These are phyloP conservation scores for Xylaria intraflava DNA, from an alignment of 495 filamentous ascomycete genomes.

Conservation along the genomic window DNA sequence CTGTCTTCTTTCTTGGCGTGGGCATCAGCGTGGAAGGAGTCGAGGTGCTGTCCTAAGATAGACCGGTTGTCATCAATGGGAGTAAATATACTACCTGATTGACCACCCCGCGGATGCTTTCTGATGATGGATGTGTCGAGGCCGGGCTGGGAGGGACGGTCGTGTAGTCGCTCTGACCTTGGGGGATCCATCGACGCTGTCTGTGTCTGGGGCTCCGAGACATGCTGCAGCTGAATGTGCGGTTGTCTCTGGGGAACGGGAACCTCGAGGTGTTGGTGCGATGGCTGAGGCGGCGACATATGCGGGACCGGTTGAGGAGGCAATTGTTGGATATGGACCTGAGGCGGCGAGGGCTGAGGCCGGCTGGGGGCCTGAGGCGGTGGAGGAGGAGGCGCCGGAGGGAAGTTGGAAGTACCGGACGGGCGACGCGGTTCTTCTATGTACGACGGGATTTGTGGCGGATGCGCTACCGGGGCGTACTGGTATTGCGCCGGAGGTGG, in stretches of 20 bases:
- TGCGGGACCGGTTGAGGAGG: conserved; percentile 49
- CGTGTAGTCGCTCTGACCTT: conserved; percentile 37
- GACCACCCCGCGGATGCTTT: conserved; percentile 66
- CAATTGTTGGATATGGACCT: conserved; percentile 37
- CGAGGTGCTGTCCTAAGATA: conserved; percentile 80
- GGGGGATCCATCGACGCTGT: conserved; percentile 39
- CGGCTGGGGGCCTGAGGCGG: conserved; percentile 27
- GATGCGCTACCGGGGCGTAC: conserved; percentile 31
- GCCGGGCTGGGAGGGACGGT: conserved; percentile 32
- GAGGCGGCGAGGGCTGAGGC: conserved; percentile 30
- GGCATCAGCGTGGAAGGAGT: conserved; percentile 41
- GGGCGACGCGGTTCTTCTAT: conserved; percentile 61
- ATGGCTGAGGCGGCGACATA: conserved; percentile 30
- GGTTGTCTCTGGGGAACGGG: conserved; percentile 35
- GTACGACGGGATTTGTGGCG: conserved; percentile 51
- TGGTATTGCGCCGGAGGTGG: conserved; percentile 48
- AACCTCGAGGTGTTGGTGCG: conserved; percentile 38
- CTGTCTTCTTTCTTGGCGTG: conserved; percentile 37
- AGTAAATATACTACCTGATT: conserved; percentile 83
- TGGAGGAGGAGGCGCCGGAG: conserved; percentile 24
- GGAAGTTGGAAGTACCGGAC: conserved; percentile 53
- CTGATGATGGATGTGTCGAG: conserved; percentile 51
- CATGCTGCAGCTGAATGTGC: conserved; percentile 20
- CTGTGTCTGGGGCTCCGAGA: conserved; percentile 26
- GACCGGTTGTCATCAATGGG: conserved; percentile 92